phyloP scores from a whole-genome alignment of 805 yeast species.

The Yarrowia sp. region DNA sequence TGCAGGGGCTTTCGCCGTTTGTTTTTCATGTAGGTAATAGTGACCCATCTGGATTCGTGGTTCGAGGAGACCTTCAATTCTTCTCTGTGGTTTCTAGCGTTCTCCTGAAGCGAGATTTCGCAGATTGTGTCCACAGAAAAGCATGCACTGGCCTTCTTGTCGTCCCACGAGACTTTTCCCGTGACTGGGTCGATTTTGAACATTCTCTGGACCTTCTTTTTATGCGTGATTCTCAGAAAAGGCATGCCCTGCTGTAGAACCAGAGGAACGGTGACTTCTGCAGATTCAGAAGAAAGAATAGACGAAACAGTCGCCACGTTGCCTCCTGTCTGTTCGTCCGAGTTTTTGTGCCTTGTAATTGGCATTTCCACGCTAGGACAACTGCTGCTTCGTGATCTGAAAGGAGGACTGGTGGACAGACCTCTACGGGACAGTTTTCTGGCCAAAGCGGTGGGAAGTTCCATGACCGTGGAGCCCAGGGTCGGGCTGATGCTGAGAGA shows the following conservation, averaged over 20 bases:
- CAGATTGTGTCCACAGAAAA: conserved; percentile 68
- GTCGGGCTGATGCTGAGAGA: conserved; percentile 36
- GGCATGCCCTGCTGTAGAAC: conserved; percentile 65
- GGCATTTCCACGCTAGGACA: conserved; percentile 35
- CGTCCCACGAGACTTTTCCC: conserved; percentile 66
- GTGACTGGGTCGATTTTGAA: conserved; percentile 63
- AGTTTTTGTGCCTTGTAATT: conserved; percentile 18
- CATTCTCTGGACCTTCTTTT: conserved; percentile 65
- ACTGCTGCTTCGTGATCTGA: conserved; percentile 23
- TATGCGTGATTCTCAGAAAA: conserved; percentile 71
- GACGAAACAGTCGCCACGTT: conserved; percentile 23
- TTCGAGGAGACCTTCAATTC: conserved; percentile 78
- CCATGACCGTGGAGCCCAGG: conserved; percentile 29
- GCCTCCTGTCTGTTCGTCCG: neutral
- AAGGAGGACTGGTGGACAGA: conserved; percentile 14
- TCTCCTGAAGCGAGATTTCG: conserved; percentile 65
- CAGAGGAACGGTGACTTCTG: conserved; percentile 54
- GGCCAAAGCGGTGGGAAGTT: conserved; percentile 11
- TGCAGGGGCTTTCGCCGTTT: conserved; percentile 79
- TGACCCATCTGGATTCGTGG: conserved; percentile 74
- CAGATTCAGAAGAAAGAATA: conserved; percentile 9
- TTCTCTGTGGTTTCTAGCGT: conserved; percentile 85
- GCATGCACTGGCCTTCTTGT: conserved; percentile 54
- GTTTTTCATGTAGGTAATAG: conserved; percentile 71
- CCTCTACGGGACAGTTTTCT: conserved; percentile 25